phyloP scores from a whole-genome alignment of 176 grass and related monocot genomes.

The Lolium rigidum region DNA sequence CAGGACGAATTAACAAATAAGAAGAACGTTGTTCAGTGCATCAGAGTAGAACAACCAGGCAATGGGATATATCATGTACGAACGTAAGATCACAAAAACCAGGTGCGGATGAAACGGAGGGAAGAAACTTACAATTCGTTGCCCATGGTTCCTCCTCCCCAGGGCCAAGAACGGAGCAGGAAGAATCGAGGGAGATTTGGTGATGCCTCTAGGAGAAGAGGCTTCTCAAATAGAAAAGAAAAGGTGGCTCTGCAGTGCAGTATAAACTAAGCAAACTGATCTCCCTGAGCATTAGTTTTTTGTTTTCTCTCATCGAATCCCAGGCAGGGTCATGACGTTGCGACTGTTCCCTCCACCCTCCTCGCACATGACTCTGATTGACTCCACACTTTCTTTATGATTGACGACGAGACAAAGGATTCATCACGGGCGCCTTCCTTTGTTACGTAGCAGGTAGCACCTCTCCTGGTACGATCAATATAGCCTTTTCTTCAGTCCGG shows the following conservation, averaged over 20 bases:
- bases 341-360: constrained; percentile 1
- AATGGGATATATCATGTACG: neutral
- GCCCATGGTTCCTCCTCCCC: constrained; percentile 43
- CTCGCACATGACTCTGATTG: neutral
- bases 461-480: neutral
- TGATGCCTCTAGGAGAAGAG: neutral
- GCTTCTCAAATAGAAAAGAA: neutral
- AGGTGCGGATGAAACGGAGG: neutral
- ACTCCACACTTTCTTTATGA: neutral
- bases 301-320: constrained; percentile 8
- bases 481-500: neutral
- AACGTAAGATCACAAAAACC: neutral
- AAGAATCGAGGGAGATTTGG: neutral
- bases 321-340: neutral
- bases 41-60: neutral
- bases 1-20: neutral
- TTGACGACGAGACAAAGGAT: neutral
- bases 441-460: neutral
- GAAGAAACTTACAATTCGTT: constrained; percentile 57
- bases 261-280: constrained; percentile 43
- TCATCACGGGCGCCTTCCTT: neutral
- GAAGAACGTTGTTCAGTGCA: neutral
- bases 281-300: neutral
- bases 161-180: neutral
- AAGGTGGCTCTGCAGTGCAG: neutral